Base-by-base conservation (phyloP, 139 green algal species). In the Chlamydomonas asymmetrica region DNA sequence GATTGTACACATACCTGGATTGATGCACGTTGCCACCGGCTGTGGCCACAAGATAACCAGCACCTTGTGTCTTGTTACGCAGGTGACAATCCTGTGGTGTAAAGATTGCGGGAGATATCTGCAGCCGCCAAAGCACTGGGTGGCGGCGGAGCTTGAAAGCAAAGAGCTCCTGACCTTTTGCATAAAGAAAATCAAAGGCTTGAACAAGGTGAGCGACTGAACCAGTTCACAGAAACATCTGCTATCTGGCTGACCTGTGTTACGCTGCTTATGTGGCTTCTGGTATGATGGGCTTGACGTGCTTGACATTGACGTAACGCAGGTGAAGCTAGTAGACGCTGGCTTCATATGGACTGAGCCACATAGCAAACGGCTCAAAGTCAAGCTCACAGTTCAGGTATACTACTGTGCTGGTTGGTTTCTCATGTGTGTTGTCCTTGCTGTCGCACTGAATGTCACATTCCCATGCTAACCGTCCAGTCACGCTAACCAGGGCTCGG, bases 301-400 rank as follows among this genome's bases (percentile, higher is more conserved):
- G n/a, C n/a, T n/a, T n/a, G n/a, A n/a, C n/a, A n/a, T n/a, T n/a
- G n/a, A n/a, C n/a, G n/a, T n/a, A n/a, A n/a, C 71, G 59, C 84
- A 96, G 84, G 92, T 98, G 9, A 98, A 98, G 87, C 93, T 99
- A 18, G 89, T 98, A 49, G 96, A 99, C 73, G 96, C 96, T n/a
- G 90, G 90, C 1, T 99, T 99, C 84, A 93, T 99, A 31, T 99
- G 96, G 96, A 99, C 96, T 27, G 96, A 99, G 89, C 96, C 96
- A 3, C 96, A 99, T 87, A 96, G 87, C 34, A 97, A 96, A 80
- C 87, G 96, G 27, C 81, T 99, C 16, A 99, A 99, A 81, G 84
- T 93, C 16, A 98, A 98, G 88, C 78, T 98, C 57, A 98, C 96
- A 22, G 86, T 99, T 2, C 91, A 94, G 85, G 93, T 25, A n/a